Percentiles rank a stretch among this genome's conserved stretches.
phyloP scores from a whole-genome alignment of 2,329 filamentous ascomycete genomes.

The Phaeosphaeria sp. region DNA sequence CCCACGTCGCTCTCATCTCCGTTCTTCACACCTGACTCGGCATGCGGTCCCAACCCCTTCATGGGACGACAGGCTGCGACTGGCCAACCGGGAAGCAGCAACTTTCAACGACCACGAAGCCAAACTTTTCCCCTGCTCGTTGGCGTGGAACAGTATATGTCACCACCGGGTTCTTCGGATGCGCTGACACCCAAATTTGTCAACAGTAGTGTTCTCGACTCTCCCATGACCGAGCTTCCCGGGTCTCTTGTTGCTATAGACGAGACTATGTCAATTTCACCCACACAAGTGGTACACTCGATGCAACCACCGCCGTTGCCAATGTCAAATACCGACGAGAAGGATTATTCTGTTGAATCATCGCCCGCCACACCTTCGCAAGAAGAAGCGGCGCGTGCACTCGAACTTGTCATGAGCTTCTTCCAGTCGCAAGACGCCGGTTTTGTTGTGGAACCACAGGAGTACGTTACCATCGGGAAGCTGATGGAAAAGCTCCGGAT shows the following conservation, averaged over 20 bases:
- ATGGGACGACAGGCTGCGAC: slow-evolving; percentile 58
- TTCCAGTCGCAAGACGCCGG: slow-evolving; percentile 74
- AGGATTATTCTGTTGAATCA: slow-evolving; percentile 30
- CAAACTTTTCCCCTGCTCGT: slow-evolving; percentile 80
- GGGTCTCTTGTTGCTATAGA: slow-evolving; percentile 49
- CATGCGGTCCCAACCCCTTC: slow-evolving; percentile 67
- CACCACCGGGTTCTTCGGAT: slow-evolving; percentile 59
- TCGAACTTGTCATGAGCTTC: slow-evolving; percentile 82
- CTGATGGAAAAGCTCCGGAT: slow-evolving; percentile 86
- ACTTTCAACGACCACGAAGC: slow-evolving; percentile 78
- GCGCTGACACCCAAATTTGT: slow-evolving; percentile 62
- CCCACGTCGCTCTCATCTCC: slow-evolving; percentile 75
- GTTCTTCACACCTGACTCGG: slow-evolving; percentile 79
- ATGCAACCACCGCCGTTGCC: slow-evolving; percentile 58
- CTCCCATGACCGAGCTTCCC: slow-evolving; percentile 57
- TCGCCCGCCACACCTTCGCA: slow-evolving; percentile 71
- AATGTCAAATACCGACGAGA: slow-evolving; percentile 36
- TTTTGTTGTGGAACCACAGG: slow-evolving; percentile 76
- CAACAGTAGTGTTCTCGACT: slow-evolving; percentile 56
- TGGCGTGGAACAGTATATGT: slow-evolving; percentile 66
- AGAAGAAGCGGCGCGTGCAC: slow-evolving; percentile 82
- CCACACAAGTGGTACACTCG: slow-evolving; percentile 45
- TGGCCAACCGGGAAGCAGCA: slow-evolving; percentile 56
- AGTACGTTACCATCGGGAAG: slow-evolving; percentile 78
- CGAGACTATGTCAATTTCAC: slow-evolving; percentile 47